phyloP scores from a whole-genome alignment of 148 eudicot species.

The Selenicereus undatus region DNA sequence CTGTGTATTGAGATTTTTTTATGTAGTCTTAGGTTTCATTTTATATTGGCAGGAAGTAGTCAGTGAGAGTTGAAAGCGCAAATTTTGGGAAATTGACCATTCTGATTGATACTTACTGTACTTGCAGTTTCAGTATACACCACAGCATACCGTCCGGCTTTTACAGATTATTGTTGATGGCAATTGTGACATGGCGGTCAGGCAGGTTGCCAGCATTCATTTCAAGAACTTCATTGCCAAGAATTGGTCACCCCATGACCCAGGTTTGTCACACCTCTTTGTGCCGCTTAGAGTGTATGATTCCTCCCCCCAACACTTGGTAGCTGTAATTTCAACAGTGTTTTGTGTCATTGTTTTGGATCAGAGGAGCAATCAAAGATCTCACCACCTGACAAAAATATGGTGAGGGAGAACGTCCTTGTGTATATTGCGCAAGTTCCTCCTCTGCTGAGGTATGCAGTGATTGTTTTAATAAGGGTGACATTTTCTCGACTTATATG shows the following conservation, averaged over 20 bases:
- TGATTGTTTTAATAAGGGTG: neutral
- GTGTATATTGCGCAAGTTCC: conserved; percentile 75
- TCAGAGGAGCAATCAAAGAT: conserved; percentile 86
- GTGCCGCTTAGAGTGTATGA: neutral
- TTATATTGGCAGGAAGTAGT: neutral
- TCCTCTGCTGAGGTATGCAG: conserved; percentile 63
- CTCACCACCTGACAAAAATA: conserved; percentile 60
- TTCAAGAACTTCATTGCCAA: conserved; percentile 92
- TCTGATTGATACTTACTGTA: neutral
- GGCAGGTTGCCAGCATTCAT: conserved; percentile 94
- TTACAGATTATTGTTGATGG: conserved; percentile 90
- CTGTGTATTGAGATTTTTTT: neutral
- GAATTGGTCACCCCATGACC: conserved; percentile 92
- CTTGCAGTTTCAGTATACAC: conserved; percentile 76
- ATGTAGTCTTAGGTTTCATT: neutral
- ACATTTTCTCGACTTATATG: neutral
- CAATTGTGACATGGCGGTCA: conserved; percentile 78
- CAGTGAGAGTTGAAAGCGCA: neutral
- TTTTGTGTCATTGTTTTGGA: conserved; percentile 11
- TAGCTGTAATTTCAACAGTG: neutral
- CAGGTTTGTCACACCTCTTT: conserved; percentile 43
- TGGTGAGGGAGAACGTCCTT: conserved; percentile 87
- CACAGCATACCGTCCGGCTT: conserved; percentile 94
- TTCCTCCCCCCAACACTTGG: too few relatives aligned
- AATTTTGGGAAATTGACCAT: neutral